Base-by-base conservation (phyloP, 2,329 filamentous ascomycete species). In the Ophiostoma pallidulum region DNA sequence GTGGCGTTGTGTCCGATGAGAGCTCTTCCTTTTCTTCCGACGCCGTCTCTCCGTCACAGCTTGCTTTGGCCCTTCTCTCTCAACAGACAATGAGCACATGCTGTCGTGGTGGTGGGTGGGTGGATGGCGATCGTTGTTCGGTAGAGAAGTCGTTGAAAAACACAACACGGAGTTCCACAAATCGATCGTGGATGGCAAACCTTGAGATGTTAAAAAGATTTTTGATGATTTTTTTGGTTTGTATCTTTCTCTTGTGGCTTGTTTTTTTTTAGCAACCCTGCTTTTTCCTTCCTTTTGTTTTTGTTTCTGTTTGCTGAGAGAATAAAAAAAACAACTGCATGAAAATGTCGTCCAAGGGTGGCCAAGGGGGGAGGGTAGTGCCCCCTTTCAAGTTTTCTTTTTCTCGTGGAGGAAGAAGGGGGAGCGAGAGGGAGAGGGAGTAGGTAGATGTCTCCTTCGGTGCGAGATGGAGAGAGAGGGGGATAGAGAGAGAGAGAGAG, bases 151-250 rank as follows among this genome's bases (percentile, higher is more conserved):
- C n/a, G n/a, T n/a, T n/a, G n/a, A n/a, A n/a, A n/a, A n/a, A n/a
- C n/a, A n/a, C n/a, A n/a, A n/a, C n/a, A n/a, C n/a, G n/a, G n/a
- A n/a, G n/a, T n/a, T n/a, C n/a, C n/a, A n/a, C n/a, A n/a, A n/a
- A n/a, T n/a, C n/a, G n/a, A n/a, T n/a, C n/a, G n/a, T n/a, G n/a
- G n/a, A n/a, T n/a, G n/a, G n/a, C n/a, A n/a, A n/a, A n/a, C n/a
- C n/a, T 19, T 12, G 33, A 8, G 13, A 45, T 45, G 42, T 38
- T 20, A 14, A 24, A 46, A 35, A n/a, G 33, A 42, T 48, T 49
- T 54, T 56, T 47, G 42, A 37, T 46, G 19, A 47, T 49, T 49
- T 44, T 45, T 40, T 45, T 29, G 18, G n/a, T 47, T 36, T 39
- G 22, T 41, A 22, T 31, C 37, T 44, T 47, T n/a, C 33, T 33